Percentiles rank a stretch among this genome's conserved stretches.
Conservation (phyloP, 1,284 basidiomycete species). For the Microstroma glucosiphilum region DNA sequence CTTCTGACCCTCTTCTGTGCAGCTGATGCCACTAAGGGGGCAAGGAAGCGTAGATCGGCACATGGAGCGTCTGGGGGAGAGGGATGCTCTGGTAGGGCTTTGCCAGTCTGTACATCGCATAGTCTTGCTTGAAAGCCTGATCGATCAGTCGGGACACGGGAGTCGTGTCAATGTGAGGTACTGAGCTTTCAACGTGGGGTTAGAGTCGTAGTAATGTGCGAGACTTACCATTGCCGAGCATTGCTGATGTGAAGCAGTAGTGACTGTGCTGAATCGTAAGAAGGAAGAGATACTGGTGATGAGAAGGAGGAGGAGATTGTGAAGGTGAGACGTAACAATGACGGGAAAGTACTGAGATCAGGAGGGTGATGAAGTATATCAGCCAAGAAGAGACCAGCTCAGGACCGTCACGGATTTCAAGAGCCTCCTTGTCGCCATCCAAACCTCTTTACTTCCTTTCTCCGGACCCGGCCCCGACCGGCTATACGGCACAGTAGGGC, state of each 20-base stretch:
- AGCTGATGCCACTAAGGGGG: background rate
- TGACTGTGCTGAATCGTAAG: background rate
- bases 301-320: slow-evolving; percentile 1
- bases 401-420: background rate
- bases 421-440: background rate
- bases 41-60: background rate
- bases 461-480: too few relatives aligned
- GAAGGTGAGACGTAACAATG: too few relatives aligned
- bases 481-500: too few relatives aligned
- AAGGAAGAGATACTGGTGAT: background rate
- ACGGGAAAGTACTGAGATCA: too few relatives aligned
- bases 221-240: slow-evolving; percentile 1
- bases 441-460: too few relatives aligned
- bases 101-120: background rate
- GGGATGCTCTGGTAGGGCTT: background rate
- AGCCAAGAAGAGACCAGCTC: too few relatives aligned
- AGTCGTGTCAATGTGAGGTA: background rate
- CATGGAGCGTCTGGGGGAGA: background rate
- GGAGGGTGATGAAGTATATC: too few relatives aligned
- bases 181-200: background rate
- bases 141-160: background rate
- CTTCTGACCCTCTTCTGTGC: too few relatives aligned
- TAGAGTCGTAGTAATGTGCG: too few relatives aligned
- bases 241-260: background rate
- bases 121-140: slow-evolving; percentile 3